Conservation (phyloP, 2,329 filamentous ascomycete genomes). For the Aspergillaceae sp. region DNA sequence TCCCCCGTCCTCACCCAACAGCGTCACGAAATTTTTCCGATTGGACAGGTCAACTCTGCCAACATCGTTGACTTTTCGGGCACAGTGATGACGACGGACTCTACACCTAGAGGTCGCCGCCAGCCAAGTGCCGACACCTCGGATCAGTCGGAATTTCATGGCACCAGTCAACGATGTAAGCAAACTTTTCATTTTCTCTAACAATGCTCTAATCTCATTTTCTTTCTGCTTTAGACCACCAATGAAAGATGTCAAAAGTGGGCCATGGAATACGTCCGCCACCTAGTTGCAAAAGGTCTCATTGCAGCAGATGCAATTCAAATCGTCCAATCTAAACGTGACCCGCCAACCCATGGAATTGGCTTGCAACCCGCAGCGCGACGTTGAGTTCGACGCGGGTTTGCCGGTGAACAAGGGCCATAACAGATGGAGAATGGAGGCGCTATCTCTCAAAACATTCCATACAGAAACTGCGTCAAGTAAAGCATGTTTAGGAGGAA, state of each 20-base stretch:
- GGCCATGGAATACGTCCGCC: constrained; percentile 25
- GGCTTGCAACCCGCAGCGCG: constrained; percentile 9
- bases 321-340: constrained; percentile 21
- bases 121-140: constrained; percentile 17
- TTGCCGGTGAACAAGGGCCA: too few relatives aligned
- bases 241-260: constrained; percentile 28
- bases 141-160: constrained; percentile 25
- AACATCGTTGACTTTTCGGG: constrained; percentile 13
- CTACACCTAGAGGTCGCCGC: constrained; percentile 18
- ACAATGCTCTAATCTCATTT: background rate
- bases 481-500: too few relatives aligned
- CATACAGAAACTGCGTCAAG: too few relatives aligned
- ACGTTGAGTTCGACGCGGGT: too few relatives aligned
- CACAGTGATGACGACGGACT: constrained; percentile 7
- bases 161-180: constrained; percentile 27
- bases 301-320: constrained; percentile 15
- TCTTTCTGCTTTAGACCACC: constrained; percentile 12
- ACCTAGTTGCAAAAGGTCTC: constrained; percentile 14
- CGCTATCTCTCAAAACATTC: too few relatives aligned
- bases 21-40: constrained; percentile 2
- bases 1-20: constrained; percentile 6
- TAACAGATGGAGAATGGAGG: too few relatives aligned
- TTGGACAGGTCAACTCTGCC: constrained; percentile 15
- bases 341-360: constrained; percentile 22
- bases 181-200: background rate